A percentile compares a stretch with the other conserved stretches of the same genome.
Evolutionary conservation across 352 stramenopile species (phyloP).

Genomic region (Phytophthora citricola): DNA sequence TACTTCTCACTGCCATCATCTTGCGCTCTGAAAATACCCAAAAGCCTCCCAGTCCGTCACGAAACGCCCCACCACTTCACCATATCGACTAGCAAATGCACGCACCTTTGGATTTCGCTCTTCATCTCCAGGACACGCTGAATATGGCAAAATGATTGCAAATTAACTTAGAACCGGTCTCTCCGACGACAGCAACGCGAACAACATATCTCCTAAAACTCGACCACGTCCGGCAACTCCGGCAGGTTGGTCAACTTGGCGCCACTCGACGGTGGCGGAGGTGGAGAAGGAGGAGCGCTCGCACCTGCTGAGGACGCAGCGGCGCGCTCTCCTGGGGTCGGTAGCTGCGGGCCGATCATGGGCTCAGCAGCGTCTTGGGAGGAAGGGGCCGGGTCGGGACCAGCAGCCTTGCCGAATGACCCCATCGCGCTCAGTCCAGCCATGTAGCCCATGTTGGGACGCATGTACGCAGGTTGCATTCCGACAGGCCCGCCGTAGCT

Average conservation of each 20-base stretch:
- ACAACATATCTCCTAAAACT: slow-evolving; percentile 42
- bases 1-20: slow-evolving; percentile 22
- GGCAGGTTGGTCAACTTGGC: slow-evolving; percentile 44
- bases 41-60: slow-evolving; percentile 2
- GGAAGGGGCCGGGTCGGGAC: slow-evolving; percentile 24
- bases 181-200: slow-evolving; percentile 11
- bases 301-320: slow-evolving; percentile 26
- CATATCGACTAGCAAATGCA: not conserved
- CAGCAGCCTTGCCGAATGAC: slow-evolving; percentile 36
- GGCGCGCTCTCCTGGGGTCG: slow-evolving; percentile 36
- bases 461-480: slow-evolving; percentile 35
- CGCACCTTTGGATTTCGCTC: no score
- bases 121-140: not conserved
- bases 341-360: slow-evolving; percentile 64
- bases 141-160: slow-evolving; percentile 20
- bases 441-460: slow-evolving; percentile 46
- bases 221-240: slow-evolving; percentile 60
- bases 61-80: slow-evolving; percentile 15
- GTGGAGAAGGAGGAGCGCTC: slow-evolving; percentile 25
- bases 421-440: slow-evolving; percentile 41
- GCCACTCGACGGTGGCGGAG: slow-evolving; percentile 10
- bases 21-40: not conserved
- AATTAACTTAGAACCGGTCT: slow-evolving; percentile 45
- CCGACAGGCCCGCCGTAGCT: slow-evolving; percentile 43
- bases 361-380: slow-evolving; percentile 30